phyloP scores from a whole-genome alignment of 495 filamentous ascomycete species.

The Penicillium ucsense region DNA sequence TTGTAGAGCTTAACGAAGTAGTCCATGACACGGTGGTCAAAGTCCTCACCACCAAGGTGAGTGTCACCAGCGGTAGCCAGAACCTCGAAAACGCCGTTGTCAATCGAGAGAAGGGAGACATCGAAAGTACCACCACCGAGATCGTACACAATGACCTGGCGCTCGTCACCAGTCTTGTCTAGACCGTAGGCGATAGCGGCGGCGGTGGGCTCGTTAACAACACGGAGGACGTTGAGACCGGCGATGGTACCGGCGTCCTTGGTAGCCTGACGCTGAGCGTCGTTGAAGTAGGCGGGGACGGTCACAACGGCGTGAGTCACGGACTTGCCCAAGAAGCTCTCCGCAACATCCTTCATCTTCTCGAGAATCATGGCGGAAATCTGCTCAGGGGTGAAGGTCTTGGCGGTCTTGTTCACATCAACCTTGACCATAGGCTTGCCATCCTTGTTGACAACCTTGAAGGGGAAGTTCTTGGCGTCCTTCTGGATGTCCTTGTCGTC shows the following conservation, averaged over 20 bases:
- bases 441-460: slow-evolving; percentile 72
- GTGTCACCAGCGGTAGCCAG: slow-evolving; percentile 97
- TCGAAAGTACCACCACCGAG: slow-evolving; percentile 99
- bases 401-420: slow-evolving; percentile 60
- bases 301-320: slow-evolving; percentile 93
- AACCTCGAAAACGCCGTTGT: slow-evolving; percentile 97
- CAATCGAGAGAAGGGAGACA: slow-evolving; percentile 96
- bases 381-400: slow-evolving; percentile 77
- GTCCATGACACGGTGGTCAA: slow-evolving; percentile 96
- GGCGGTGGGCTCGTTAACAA: slow-evolving; percentile 94
- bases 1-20: slow-evolving; percentile 98
- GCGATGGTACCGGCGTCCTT: slow-evolving; percentile 96
- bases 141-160: slow-evolving; percentile 94
- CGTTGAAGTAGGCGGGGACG: slow-evolving; percentile 96
- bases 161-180: slow-evolving; percentile 76
- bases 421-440: slow-evolving; percentile 76
- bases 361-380: slow-evolving; percentile 73
- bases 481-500: slow-evolving; percentile 74
- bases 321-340: slow-evolving; percentile 81
- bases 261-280: slow-evolving; percentile 94
- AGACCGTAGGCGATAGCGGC: slow-evolving; percentile 94
- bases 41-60: slow-evolving; percentile 99
- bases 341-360: slow-evolving; percentile 94
- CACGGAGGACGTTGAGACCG: slow-evolving; percentile 90
- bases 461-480: slow-evolving; percentile 87